These are phyloP conservation scores for Favolaschia claudopus DNA, from an alignment of 768 basidiomycete species.

Conservation along the genomic window DNA sequence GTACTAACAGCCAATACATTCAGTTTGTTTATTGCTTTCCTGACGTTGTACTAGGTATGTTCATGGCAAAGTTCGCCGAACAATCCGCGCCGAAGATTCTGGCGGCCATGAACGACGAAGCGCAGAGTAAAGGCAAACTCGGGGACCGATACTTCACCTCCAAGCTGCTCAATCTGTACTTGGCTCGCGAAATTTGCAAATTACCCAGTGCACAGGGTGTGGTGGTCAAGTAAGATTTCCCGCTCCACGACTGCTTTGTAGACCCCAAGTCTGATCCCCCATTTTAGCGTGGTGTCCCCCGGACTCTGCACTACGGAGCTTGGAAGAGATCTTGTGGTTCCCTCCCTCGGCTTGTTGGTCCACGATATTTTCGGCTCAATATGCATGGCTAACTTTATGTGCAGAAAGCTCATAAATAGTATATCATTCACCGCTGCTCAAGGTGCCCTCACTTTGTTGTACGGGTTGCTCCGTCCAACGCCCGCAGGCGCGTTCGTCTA, in stretches of 20 bases:
- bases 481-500: conserved; percentile 10
- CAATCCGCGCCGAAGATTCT: background rate
- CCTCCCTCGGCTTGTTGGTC: background rate
- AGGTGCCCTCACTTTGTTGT: conserved; percentile 7
- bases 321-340: background rate
- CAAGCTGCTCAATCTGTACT: conserved; percentile 5
- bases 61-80: background rate
- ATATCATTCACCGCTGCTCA: background rate
- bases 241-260: background rate
- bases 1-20: background rate
- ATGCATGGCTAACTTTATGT: background rate
- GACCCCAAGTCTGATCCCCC: background rate
- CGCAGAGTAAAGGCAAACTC: background rate
- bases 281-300: background rate
- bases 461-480: background rate
- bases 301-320: background rate
- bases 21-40: background rate
- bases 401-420: background rate
- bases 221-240: background rate
- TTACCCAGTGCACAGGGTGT: background rate
- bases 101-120: conserved; percentile 9
- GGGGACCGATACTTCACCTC: conserved; percentile 7
- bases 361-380: too few relatives aligned
- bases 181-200: background rate
- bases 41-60: background rate